Conservation (phyloP, 345 rosid genomes). For the Moricandia arvensis region DNA sequence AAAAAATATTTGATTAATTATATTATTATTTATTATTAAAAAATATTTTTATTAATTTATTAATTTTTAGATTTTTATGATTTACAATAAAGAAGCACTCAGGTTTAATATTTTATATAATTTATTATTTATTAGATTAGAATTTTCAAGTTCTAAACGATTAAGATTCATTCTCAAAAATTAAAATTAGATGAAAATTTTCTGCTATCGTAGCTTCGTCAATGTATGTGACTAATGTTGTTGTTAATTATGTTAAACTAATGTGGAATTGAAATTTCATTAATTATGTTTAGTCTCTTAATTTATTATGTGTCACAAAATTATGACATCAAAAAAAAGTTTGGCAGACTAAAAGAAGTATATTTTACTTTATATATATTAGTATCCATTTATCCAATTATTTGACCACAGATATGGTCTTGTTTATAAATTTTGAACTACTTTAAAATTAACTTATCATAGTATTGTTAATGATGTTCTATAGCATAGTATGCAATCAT, state of each 20-base stretch:
- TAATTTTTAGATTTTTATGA: too few species aligned
- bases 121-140: too few species aligned
- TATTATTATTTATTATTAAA: too few species aligned
- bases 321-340: too few species aligned
- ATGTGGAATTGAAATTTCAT: neutral
- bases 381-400: neutral
- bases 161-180: neutral
- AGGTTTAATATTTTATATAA: too few species aligned
- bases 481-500: neutral
- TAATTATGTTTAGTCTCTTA: neutral
- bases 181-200: neutral
- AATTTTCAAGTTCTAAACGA: too few species aligned
- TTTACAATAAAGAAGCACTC: neutral
- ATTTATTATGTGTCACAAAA: too few species aligned
- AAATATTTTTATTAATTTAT: too few species aligned
- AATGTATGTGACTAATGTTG: neutral
- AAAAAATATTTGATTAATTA: too few species aligned
- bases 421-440: neutral
- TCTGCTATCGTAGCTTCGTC: too few species aligned
- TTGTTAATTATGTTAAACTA: neutral
- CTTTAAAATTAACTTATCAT: neutral
- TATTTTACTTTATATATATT: neutral
- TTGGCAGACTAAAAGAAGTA: too few species aligned
- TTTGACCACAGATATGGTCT: neutral
- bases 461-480: neutral